Percentiles rank a stretch among this genome's conserved stretches.
Conservation (phyloP, 2,329 filamentous ascomycete genomes). For the Phialemonium atrogriseum region DNA sequence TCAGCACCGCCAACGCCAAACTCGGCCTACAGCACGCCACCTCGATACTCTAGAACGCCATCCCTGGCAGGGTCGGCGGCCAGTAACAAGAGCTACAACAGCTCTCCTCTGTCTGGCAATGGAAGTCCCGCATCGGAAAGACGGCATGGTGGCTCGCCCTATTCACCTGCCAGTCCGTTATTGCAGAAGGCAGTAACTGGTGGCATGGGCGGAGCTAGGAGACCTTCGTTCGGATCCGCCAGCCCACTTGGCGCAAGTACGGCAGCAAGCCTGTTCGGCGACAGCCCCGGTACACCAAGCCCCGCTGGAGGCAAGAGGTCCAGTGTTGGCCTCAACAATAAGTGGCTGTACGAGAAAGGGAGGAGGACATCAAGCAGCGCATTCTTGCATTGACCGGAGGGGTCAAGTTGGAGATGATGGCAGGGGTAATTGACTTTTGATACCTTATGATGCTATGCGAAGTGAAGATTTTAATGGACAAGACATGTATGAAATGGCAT, state of each 20-base stretch:
- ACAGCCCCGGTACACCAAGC: conserved; percentile 60
- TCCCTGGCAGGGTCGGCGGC: conserved; percentile 55
- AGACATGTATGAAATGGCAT: too few species aligned
- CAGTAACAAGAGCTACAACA: conserved; percentile 47
- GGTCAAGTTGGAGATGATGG: too few species aligned
- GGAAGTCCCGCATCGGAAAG: conserved; percentile 37
- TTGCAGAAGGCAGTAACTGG: conserved; percentile 58
- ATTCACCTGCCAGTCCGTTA: conserved; percentile 44
- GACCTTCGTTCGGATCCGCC: conserved; percentile 55
- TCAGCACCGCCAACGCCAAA: conserved; percentile 55
- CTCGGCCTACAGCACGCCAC: conserved; percentile 74
- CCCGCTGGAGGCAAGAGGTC: conserved; percentile 58
- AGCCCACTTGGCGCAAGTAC: conserved; percentile 43
- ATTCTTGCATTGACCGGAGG: neutral
- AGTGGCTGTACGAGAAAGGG: conserved; percentile 89
- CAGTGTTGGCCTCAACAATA: conserved; percentile 76
- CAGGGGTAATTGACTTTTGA: too few species aligned
- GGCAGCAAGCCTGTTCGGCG: conserved; percentile 39
- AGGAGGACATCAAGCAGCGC: conserved; percentile 41
- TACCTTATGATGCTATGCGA: too few species aligned
- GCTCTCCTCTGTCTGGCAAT: conserved; percentile 49
- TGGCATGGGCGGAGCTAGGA: conserved; percentile 40
- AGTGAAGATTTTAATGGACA: too few species aligned
- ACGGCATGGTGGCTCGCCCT: conserved; percentile 35
- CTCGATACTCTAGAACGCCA: conserved; percentile 72